Conservation (phyloP, 768 basidiomycete genomes). For the Calvatia gigantea region DNA sequence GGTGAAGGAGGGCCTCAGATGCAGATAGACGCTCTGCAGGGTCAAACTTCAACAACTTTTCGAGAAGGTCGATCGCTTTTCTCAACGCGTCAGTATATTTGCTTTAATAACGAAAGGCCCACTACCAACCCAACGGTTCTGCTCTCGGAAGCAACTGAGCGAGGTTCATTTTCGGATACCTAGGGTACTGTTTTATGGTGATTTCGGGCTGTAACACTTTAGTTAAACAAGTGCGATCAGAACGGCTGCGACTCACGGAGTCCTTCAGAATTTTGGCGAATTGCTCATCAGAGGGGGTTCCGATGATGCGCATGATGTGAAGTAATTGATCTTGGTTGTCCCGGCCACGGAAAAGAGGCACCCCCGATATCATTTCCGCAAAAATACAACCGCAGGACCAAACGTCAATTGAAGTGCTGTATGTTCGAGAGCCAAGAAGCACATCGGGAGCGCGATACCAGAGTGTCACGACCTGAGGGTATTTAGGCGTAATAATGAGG, state of each 20-base stretch:
- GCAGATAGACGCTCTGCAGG: constrained; percentile 90
- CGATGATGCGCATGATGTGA: constrained; percentile 96
- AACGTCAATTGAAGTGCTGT: constrained; percentile 97
- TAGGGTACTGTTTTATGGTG: constrained; percentile 78
- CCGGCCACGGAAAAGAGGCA: constrained; percentile 93
- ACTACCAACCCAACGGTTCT: constrained; percentile 63
- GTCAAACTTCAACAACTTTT: constrained; percentile 93
- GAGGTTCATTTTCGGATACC: constrained; percentile 82
- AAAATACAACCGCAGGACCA: constrained; percentile 99
- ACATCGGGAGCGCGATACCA: constrained; percentile 99
- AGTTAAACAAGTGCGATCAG: not conserved
- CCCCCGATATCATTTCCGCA: constrained; percentile 98
- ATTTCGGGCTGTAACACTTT: constrained; percentile 67
- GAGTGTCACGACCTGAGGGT: constrained; percentile 82
- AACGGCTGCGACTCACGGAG: constrained; percentile 52
- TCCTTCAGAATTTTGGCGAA: constrained; percentile 87
- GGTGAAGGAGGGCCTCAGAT: constrained; percentile 86
- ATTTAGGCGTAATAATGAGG: constrained; percentile 11
- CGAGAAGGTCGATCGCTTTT: constrained; percentile 87
- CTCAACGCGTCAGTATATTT: constrained; percentile 1
- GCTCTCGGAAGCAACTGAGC: constrained; percentile 83
- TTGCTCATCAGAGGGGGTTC: constrained; percentile 87
- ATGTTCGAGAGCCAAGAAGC: constrained; percentile 92
- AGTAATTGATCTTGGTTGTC: constrained; percentile 98
- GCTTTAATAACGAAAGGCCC: not conserved